Conservation (phyloP, 75 land plant genomes). For the Cunninghamia lanceolata region DNA sequence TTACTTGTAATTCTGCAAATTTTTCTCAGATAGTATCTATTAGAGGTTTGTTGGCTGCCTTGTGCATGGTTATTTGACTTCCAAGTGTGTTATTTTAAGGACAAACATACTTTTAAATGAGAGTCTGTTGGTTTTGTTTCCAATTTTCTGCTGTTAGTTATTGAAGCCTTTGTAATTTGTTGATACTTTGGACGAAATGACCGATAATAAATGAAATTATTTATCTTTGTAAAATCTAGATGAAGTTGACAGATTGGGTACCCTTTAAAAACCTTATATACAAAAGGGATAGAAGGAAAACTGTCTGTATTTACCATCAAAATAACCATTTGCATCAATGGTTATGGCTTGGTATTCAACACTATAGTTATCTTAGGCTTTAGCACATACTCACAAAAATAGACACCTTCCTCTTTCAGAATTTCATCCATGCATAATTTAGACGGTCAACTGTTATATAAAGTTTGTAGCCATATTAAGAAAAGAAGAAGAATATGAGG, state of each 20-base stretch:
- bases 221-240: background rate
- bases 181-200: background rate
- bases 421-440: too few relatives aligned
- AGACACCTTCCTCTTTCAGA: too few relatives aligned
- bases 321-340: too few relatives aligned
- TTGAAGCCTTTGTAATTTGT: background rate
- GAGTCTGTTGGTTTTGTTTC: background rate
- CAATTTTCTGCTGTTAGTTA: background rate
- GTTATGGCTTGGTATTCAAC: too few relatives aligned
- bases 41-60: background rate
- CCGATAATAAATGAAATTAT: background rate
- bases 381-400: too few relatives aligned
- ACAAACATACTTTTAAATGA: background rate
- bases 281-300: too few relatives aligned
- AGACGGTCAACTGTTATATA: too few relatives aligned
- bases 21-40: background rate
- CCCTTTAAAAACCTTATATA: too few relatives aligned
- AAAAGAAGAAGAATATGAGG: too few relatives aligned
- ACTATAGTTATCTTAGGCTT: too few relatives aligned
- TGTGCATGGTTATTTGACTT: background rate
- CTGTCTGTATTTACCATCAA: too few relatives aligned
- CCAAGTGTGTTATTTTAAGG: background rate
- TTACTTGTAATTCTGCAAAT: background rate
- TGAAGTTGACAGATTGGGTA: background rate
- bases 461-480: background rate